Percentiles rank a stretch among this genome's conserved stretches.
phyloP scores from a whole-genome alignment of 768 basidiomycete genomes.

The Pholiota conissans region DNA sequence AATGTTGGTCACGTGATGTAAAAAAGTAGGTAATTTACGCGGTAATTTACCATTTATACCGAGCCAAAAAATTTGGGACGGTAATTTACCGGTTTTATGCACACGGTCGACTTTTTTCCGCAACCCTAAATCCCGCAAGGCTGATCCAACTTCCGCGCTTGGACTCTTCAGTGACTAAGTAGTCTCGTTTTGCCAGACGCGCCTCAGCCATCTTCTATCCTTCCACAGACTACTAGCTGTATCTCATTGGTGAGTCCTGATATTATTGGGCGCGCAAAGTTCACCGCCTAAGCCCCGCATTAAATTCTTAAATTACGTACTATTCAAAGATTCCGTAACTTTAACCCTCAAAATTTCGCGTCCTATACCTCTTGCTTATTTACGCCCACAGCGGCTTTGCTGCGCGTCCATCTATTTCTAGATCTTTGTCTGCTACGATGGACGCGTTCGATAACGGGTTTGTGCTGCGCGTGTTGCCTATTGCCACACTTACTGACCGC shows the following conservation, averaged over 20 bases:
- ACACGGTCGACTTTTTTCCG: too few species aligned
- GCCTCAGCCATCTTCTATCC: not conserved
- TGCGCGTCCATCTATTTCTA: not conserved
- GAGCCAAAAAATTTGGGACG: too few species aligned
- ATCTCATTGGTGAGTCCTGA: not conserved
- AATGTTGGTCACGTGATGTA: too few species aligned
- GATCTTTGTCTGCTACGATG: slow-evolving; percentile 25
- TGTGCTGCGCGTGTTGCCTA: slow-evolving; percentile 17
- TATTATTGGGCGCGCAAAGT: not conserved
- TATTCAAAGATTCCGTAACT: not conserved
- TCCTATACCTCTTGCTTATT: not conserved
- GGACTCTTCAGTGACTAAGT: too few species aligned
- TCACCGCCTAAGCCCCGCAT: not conserved
- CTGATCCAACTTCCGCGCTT: too few species aligned
- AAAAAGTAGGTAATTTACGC: too few species aligned
- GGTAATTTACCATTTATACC: too few species aligned
- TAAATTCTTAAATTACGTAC: slow-evolving; percentile 1
- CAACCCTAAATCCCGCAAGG: too few species aligned
- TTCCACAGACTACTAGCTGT: too few species aligned
- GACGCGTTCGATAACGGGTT: slow-evolving; percentile 37
- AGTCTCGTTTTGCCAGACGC: too few species aligned
- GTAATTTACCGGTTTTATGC: too few species aligned
- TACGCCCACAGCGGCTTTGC: not conserved
- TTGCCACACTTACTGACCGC: not conserved
- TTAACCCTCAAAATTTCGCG: not conserved